Conservation (phyloP, 202 grass and related monocot species). For the Panicum virgatum region DNA sequence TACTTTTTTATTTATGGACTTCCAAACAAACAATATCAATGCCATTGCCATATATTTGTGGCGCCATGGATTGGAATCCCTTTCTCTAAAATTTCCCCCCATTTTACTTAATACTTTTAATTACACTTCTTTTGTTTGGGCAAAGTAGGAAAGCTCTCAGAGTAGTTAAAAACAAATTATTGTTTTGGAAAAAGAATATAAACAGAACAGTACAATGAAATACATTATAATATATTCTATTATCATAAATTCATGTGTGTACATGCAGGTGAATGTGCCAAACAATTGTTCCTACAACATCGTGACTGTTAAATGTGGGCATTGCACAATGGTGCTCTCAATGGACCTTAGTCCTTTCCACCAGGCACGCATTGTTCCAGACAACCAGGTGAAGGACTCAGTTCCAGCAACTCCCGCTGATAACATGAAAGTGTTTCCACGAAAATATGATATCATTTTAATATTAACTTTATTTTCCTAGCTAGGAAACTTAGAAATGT, state of each 20-base stretch:
- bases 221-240: neutral
- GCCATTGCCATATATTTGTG: neutral
- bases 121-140: no score
- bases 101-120: no score
- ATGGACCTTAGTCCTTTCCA: constrained; percentile 68
- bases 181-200: neutral
- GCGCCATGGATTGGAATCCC: neutral
- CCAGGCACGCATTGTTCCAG: constrained; percentile 57
- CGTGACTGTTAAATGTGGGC: constrained; percentile 85
- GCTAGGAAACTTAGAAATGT: neutral
- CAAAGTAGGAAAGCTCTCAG: no score
- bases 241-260: constrained; percentile 2
- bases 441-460: neutral
- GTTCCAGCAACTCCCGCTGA: neutral
- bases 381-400: constrained; percentile 52
- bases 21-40: neutral
- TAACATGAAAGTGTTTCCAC: neutral
- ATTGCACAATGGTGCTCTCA: constrained; percentile 78
- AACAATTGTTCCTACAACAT: constrained; percentile 62
- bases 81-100: no score
- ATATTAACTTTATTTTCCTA: neutral
- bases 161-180: neutral
- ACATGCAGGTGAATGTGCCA: constrained; percentile 85
- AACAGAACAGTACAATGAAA: neutral
- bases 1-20: neutral